Evolutionary conservation across 1,139 yeast genomes (phyloP).

Genomic region (Saccharomyces hybrid): DNA sequence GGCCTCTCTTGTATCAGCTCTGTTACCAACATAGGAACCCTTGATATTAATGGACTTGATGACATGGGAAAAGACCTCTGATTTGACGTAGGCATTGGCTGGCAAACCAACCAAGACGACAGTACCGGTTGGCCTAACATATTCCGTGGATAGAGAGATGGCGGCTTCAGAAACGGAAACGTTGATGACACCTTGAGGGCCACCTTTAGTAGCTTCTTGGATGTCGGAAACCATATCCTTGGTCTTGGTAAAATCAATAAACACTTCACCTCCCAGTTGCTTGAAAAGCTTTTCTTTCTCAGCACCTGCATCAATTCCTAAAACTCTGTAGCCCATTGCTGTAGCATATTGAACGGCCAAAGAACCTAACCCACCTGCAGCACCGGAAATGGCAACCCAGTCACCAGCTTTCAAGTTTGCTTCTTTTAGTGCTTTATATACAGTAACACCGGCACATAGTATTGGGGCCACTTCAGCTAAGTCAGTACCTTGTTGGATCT

Average conservation of each 20-base stretch:
- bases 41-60: constrained; percentile 55
- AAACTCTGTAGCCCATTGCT: constrained; percentile 64
- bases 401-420: constrained; percentile 58
- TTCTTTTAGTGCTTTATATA: constrained; percentile 69
- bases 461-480: constrained; percentile 64
- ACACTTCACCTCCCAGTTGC: constrained; percentile 59
- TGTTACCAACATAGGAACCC: constrained; percentile 76
- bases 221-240: constrained; percentile 53
- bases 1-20: constrained; percentile 74
- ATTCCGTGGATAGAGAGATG: constrained; percentile 53
- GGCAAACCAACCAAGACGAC: constrained; percentile 72
- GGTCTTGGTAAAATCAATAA: constrained; percentile 53
- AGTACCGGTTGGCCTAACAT: constrained; percentile 62
- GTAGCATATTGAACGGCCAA: constrained; percentile 67
- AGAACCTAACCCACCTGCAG: constrained; percentile 75
- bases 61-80: constrained; percentile 60
- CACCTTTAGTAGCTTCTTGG: constrained; percentile 54
- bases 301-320: constrained; percentile 71
- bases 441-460: constrained; percentile 76
- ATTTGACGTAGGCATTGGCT: constrained; percentile 58
- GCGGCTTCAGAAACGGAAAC: constrained; percentile 68
- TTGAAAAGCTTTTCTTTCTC: constrained; percentile 54
- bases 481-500: constrained; percentile 58
- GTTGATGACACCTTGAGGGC: constrained; percentile 69
- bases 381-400: constrained; percentile 75